Conservation (phyloP, 2,329 filamentous ascomycete genomes). For the Macrophomina tecta region DNA sequence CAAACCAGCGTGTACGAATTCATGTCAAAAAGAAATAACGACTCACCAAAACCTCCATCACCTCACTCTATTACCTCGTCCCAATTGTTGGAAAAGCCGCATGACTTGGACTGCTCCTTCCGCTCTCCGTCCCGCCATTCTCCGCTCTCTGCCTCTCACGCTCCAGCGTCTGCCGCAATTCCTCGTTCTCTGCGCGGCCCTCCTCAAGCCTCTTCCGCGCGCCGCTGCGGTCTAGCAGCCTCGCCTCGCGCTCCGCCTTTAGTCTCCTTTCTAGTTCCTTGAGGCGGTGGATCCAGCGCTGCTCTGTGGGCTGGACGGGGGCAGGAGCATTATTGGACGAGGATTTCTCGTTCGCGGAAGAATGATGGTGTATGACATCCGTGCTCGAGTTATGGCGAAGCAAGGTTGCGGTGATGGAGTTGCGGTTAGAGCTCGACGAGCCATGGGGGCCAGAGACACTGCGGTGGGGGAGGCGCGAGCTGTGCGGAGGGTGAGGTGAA, state of each 20-base stretch:
- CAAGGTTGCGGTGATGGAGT: conserved; percentile 58
- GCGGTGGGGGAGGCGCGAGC: conserved; percentile 11
- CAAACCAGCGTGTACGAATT: no score
- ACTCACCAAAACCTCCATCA: not conserved
- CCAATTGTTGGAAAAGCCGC: conserved; percentile 22
- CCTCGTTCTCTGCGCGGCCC: conserved; percentile 74
- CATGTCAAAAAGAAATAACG: not conserved
- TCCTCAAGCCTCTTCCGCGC: conserved; percentile 81
- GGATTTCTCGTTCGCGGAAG: conserved; percentile 42
- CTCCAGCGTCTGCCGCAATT: conserved; percentile 69
- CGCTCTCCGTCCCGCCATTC: conserved; percentile 9
- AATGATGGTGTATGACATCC: conserved; percentile 42
- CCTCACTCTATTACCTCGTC: conserved; percentile 1
- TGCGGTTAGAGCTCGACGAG: conserved; percentile 40
- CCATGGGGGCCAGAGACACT: conserved; percentile 32
- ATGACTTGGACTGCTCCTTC: conserved; percentile 22
- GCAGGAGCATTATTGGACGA: conserved; percentile 33
- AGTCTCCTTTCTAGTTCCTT: conserved; percentile 87
- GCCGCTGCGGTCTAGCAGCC: conserved; percentile 82
- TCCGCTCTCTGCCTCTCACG: conserved; percentile 51
- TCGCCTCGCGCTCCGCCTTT: conserved; percentile 86
- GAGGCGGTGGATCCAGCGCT: conserved; percentile 83
- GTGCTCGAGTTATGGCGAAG: conserved; percentile 51
- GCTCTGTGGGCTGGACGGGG: conserved; percentile 60
- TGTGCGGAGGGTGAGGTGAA: conserved; percentile 24